Percentiles rank a stretch among this genome's conserved stretches.
phyloP scores from a whole-genome alignment of 257 asterid species.

The Gentiana straminea region DNA sequence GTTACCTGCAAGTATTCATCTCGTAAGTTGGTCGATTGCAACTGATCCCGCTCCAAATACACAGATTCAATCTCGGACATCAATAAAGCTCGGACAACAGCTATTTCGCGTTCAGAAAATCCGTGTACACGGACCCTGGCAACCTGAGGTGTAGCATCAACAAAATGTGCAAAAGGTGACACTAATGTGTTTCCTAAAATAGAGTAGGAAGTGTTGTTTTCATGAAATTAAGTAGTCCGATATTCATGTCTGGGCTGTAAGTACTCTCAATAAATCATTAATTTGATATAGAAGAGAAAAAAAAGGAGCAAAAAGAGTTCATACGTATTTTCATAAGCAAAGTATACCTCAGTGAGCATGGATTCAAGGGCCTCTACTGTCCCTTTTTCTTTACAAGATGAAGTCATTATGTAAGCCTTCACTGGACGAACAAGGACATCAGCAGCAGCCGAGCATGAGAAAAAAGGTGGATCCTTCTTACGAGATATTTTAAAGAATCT shows the following conservation, averaged over 20 bases:
- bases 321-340: conserved; percentile 7
- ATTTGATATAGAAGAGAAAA: conserved; percentile 5
- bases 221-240: too few species aligned
- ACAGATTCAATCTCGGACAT: conserved; percentile 95
- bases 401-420: conserved; percentile 81
- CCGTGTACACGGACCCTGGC: conserved; percentile 83
- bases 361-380: conserved; percentile 75
- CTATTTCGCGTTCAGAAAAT: conserved; percentile 87
- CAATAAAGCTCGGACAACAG: conserved; percentile 64
- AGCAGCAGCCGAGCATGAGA: conserved; percentile 90
- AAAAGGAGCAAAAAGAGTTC: conserved; percentile 12
- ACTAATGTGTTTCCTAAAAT: too few species aligned
- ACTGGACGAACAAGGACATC: conserved; percentile 77
- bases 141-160: conserved; percentile 55
- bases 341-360: conserved; percentile 79
- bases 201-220: too few species aligned
- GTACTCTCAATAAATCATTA: too few species aligned
- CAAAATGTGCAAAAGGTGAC: conserved; percentile 7
- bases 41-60: conserved; percentile 84
- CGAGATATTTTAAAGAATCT: conserved; percentile 92
- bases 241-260: too few species aligned
- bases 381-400: conserved; percentile 89
- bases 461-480: conserved; percentile 75
- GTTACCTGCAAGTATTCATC: conserved; percentile 86
- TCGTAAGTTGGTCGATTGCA: conserved; percentile 76